Conservation (phyloP, 192 early-diverging fungal genomes). For the Polychytrium aggregatum region DNA sequence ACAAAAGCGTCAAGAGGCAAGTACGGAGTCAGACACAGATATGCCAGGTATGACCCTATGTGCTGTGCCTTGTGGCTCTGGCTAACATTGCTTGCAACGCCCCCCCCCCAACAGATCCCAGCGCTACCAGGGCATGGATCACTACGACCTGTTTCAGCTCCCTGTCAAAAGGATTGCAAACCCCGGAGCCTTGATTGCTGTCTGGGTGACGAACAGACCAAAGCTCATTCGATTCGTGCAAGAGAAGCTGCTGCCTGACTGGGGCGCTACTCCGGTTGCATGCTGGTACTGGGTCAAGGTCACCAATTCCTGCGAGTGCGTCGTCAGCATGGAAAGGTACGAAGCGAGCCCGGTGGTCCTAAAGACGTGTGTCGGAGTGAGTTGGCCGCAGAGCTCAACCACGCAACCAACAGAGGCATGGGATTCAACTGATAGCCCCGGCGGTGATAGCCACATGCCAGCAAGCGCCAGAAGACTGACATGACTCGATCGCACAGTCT, state of each 20-base stretch:
- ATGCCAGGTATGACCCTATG: too few relatives aligned
- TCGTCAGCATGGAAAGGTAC: constrained; percentile 16
- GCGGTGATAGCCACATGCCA: too few relatives aligned
- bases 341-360: too few relatives aligned
- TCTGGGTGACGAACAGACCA: constrained; percentile 65
- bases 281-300: constrained; percentile 64
- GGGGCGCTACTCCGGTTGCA: constrained; percentile 38
- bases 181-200: constrained; percentile 32
- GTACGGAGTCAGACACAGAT: too few relatives aligned
- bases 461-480: too few relatives aligned
- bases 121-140: constrained; percentile 45
- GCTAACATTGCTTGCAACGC: neutral
- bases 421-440: too few relatives aligned
- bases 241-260: constrained; percentile 55
- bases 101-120: constrained; percentile 24
- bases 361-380: too few relatives aligned
- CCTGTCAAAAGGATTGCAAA: constrained; percentile 35
- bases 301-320: constrained; percentile 18
- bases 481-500: too few relatives aligned
- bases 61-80: neutral
- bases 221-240: constrained; percentile 45
- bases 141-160: constrained; percentile 54
- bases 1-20: constrained; percentile 43
- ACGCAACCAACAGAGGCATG: too few relatives aligned
- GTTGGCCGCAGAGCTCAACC: too few relatives aligned